Base-by-base conservation (phyloP, 1,284 basidiomycete species). In the Leccinum griseonigrum region DNA sequence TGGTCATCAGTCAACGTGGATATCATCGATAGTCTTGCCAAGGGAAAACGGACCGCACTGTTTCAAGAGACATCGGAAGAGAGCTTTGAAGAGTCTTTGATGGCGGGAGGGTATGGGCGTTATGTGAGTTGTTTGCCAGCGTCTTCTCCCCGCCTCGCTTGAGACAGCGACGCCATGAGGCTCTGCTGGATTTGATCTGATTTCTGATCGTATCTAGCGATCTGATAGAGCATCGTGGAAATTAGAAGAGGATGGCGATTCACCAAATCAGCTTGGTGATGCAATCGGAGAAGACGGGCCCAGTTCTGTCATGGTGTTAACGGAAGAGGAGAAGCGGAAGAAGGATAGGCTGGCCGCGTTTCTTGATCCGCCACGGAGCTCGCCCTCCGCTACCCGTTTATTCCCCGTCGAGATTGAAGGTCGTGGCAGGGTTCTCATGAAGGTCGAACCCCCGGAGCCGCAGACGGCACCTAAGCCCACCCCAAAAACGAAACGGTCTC, bases 21-120 rank as follows among this genome's bases (percentile, higher is more conserved):
- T 13, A 84, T 91, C 40, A 81, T 79, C 64, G 84, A 86, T 64
- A 90, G 84, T 67, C 88, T 90, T 0, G 72, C 79, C 57, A 90
- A 87, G 74, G 90, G 90, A 1, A 78, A 90, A 57, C 78, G 88
- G 58, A 75, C 91, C 43, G 85, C 85, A 66, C 71, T 92, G 36
- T 91, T 92, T 72, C 89, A 90, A 71, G 87, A 89, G 74, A 91
- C 90, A 0, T 88, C 87, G 8, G 89, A 90, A 59, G 90, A 91
- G 75, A 90, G 88, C 69, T 91, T 92, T 66, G 89, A 91, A 69
- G 87, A 91, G 74, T 88, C 87, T 66, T 73, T 91, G 46, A 88
- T 91, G 82, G 88, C 87, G 29, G 87, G 88, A 28, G 88, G 89
- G 11, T 91, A 91, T 71, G 88, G 85, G 2, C 82, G 81, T 60